phyloP scores from a whole-genome alignment of 2,329 filamentous ascomycete species.

The Gliomastix tumulicola region DNA sequence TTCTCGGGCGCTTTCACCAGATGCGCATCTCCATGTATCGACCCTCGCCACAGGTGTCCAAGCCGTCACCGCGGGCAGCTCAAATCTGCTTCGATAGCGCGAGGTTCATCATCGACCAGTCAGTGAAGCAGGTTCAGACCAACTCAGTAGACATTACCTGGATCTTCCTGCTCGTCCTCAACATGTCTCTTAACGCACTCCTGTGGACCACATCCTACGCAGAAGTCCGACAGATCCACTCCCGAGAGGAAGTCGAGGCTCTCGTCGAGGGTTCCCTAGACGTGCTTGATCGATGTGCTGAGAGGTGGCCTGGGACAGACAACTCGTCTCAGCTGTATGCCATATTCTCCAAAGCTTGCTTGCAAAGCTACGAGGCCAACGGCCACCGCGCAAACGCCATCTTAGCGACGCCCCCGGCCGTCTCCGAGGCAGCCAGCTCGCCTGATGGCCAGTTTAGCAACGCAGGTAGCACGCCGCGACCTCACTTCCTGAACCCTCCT shows the following conservation, averaged over 20 bases:
- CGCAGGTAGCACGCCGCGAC: conserved; percentile 6
- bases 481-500: conserved; percentile 37
- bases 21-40: conserved; percentile 85
- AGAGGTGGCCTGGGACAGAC: conserved; percentile 85
- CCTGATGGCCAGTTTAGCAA: conserved; percentile 13
- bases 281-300: conserved; percentile 71
- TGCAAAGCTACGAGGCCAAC: conserved; percentile 65
- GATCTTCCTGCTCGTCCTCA: conserved; percentile 85
- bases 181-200: conserved; percentile 86
- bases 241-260: conserved; percentile 67
- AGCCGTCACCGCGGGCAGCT: conserved; percentile 74
- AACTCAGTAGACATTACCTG: conserved; percentile 81
- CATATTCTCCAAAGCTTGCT: conserved; percentile 77
- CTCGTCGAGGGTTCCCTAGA: conserved; percentile 70
- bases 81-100: conserved; percentile 77
- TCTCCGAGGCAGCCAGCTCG: conserved; percentile 8
- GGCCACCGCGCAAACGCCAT: conserved; percentile 1
- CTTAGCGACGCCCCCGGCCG: conserved; percentile 4
- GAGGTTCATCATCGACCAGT: conserved; percentile 73
- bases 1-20: conserved; percentile 67
- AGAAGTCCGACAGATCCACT: conserved; percentile 68
- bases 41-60: conserved; percentile 85
- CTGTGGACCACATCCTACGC: conserved; percentile 88
- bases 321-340: conserved; percentile 74
- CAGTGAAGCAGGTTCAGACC: conserved; percentile 71